These are phyloP conservation scores for Hortiboletus flavorubellus DNA, from an alignment of 768 basidiomycete genomes.

Conservation along the genomic window DNA sequence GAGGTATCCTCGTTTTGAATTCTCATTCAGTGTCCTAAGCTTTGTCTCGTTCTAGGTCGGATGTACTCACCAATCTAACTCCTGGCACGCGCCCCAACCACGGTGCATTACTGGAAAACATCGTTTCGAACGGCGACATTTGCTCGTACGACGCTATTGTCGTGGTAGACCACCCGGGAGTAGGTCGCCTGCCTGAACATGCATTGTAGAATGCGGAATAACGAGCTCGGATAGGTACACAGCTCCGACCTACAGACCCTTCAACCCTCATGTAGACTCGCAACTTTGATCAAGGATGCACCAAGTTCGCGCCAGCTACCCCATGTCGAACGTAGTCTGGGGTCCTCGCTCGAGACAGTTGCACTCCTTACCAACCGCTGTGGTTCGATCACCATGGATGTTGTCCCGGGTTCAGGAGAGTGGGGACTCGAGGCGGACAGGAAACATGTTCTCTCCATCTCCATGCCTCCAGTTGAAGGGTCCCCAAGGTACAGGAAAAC, in stretches of 20 bases:
- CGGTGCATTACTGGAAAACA: slow-evolving; percentile 40
- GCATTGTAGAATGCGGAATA: neutral
- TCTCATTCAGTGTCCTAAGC: neutral
- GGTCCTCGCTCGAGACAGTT: slow-evolving; percentile 36
- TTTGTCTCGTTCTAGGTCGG: slow-evolving; percentile 38
- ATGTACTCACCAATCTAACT: slow-evolving; percentile 42
- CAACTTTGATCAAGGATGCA: slow-evolving; percentile 44
- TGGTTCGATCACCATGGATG: slow-evolving; percentile 45
- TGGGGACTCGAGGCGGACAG: slow-evolving; percentile 34
- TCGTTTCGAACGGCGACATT: slow-evolving; percentile 44
- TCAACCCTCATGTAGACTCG: slow-evolving; percentile 47
- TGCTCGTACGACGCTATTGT: slow-evolving; percentile 67
- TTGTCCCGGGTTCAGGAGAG: slow-evolving; percentile 37
- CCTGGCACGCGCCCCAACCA: slow-evolving; percentile 29
- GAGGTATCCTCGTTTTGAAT: slow-evolving; percentile 36
- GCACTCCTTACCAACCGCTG: slow-evolving; percentile 50
- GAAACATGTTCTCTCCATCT: slow-evolving; percentile 58
- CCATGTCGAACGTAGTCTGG: slow-evolving; percentile 41
- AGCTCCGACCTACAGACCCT: slow-evolving; percentile 72
- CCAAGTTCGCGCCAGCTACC: slow-evolving; percentile 61
- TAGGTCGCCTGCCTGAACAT: slow-evolving; percentile 35
- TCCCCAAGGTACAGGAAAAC: slow-evolving; percentile 43
- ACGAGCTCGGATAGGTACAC: slow-evolving; percentile 48
- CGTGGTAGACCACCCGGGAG: slow-evolving; percentile 69
- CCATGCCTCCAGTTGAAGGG: slow-evolving; percentile 47